These are phyloP conservation scores for Tulasnella sp. DNA, from an alignment of 768 basidiomycete species.

Conservation along the genomic window DNA sequence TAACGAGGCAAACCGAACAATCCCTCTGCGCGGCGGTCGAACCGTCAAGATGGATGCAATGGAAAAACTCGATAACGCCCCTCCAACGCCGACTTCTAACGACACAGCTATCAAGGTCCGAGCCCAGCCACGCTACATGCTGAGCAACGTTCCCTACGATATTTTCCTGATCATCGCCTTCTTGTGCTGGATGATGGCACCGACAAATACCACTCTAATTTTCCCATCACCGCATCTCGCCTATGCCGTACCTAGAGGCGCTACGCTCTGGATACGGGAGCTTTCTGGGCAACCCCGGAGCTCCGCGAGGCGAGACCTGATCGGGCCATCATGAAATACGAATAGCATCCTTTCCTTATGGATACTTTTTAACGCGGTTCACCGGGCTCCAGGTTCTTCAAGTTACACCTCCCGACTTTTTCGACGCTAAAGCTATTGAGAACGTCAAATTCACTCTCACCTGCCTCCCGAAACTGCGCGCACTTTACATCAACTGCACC, in stretches of 20 bases:
- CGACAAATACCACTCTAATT: background rate
- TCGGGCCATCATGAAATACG: background rate
- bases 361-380: background rate
- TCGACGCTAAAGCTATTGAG: conserved; percentile 45
- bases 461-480: conserved; percentile 32
- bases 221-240: background rate
- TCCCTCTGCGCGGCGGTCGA: too few species aligned
- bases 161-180: background rate
- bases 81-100: too few species aligned
- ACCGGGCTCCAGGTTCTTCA: background rate
- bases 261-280: background rate
- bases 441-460: conserved; percentile 71
- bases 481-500: conserved; percentile 38
- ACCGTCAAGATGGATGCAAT: too few species aligned
- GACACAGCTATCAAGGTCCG: too few species aligned
- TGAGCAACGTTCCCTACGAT: background rate
- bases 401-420: background rate
- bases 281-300: background rate
- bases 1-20: too few species aligned
- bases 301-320: background rate
- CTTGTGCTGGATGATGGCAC: background rate
- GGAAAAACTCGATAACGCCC: too few species aligned
- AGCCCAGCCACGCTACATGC: background rate
- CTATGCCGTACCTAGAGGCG: background rate
- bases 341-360: background rate